Base-by-base conservation (phyloP, 2,329 filamentous ascomycete species). In the Pseudocercospora eumusae region DNA sequence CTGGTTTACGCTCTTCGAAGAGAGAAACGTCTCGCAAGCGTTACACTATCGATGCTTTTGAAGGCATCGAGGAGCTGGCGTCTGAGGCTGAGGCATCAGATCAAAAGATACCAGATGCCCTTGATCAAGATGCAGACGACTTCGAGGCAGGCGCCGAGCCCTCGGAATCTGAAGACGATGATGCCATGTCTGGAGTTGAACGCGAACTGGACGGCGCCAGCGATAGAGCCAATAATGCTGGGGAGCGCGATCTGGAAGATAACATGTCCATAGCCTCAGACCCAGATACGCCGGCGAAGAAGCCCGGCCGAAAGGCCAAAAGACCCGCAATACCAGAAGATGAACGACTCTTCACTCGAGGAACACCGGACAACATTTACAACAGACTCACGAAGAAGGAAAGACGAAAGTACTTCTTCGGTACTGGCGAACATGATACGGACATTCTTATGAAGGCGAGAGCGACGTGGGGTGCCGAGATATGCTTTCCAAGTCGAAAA, bases 391-490 rank as follows among this genome's bases (percentile, higher is more conserved):
- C 66, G 36, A 83, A 82, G 66, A 71, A 76, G 47, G 73, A 76
- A n/a, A 77, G 81, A 57, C 69, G 83, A 61, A 78, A 77, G 62
- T 73, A 80, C 57, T 76, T 81, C 1, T 85, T 83, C 72, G 84
- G 84, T 4, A 77, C 80, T 2, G 78, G 77, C 25, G 70, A 77
- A 13, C 77, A 81, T 18, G 83, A 86, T 62, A 68, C 83, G n/a
- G 72, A 76, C 18, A 77, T 80, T 9, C 72, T 82, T 4, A 61
- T 84, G 6, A 74, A 77, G 64, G 78, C 80, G 15, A 77, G 82
- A 57, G 80, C 83, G 59, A 76, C 77, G 53, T 87, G 84, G 84
- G 75, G 74, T 0, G 65, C 76, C 9, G 80, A 86, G 63, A 75
- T 79, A 10, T 81, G 80, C 2, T 75, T 86, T 45, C 85, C 84